Evolutionary conservation across 73 alveolate genomes (phyloP).

Genomic region (Blepharisma japonicum): DNA sequence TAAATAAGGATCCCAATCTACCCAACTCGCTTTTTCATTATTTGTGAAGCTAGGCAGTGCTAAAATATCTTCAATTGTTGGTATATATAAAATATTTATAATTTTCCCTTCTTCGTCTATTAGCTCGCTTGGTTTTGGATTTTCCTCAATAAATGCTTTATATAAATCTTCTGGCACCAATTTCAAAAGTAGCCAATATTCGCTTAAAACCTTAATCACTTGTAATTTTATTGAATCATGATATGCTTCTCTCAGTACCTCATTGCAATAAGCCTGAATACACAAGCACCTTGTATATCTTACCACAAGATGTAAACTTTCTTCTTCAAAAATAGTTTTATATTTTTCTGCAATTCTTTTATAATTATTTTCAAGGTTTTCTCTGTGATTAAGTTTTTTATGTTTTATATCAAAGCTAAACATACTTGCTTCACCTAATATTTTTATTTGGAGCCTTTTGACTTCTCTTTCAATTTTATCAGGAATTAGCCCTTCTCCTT

Average conservation of each 20-base stretch:
- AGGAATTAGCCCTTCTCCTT: conserved; percentile 50
- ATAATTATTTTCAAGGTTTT: not conserved
- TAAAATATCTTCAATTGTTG: not conserved
- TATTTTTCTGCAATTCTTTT: not conserved
- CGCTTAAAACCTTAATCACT: conserved; percentile 38
- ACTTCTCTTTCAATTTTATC: conserved; percentile 35
- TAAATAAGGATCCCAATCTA: conserved; percentile 27
- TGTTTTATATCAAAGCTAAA: not conserved
- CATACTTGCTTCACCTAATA: conserved; percentile 40
- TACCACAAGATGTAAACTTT: not conserved
- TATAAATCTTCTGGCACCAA: conserved; percentile 37
- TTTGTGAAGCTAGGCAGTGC: not conserved
- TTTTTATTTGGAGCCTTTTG: conserved; percentile 23
- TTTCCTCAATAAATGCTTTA: not conserved
- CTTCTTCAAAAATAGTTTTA: not conserved
- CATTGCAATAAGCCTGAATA: conserved; percentile 58
- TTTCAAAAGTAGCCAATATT: conserved; percentile 27
- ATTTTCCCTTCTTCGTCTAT: conserved; percentile 33
- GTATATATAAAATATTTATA: not conserved
- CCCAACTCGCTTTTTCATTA: not conserved
- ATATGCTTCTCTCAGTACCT: conserved; percentile 57
- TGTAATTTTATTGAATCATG: conserved; percentile 47
- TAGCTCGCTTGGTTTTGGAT: not conserved
- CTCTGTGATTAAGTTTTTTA: conserved; percentile 3
- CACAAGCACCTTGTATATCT: not conserved